Base-by-base conservation (phyloP, 139 green algal species). In the Limnomonas spitsbergensis region DNA sequence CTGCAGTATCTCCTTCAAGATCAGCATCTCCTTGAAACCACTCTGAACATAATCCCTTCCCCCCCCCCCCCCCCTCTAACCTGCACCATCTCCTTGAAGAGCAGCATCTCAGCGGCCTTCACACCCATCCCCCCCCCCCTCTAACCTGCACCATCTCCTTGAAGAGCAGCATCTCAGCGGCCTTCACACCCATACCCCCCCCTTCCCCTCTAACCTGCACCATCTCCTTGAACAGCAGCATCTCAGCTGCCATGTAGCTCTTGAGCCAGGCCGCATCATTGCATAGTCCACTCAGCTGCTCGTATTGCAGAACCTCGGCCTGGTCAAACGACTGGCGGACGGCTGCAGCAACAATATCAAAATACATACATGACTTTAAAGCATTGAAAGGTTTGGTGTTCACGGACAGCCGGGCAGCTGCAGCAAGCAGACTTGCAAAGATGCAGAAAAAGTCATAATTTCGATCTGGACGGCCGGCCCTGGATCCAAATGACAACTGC, bases 211-310 rank as follows among this genome's bases (percentile, higher is more conserved):
- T 36, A 75, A 84, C 83, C 83, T 90, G 86, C 74, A 88, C 70
- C 2, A 80, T 69, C 69, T 91, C 87, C 82, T 91, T 91, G 70
- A 53, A 36, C 34, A 81, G 66, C 56, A 87, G 42, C 36, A 88
- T 76, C 9, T 69, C 32, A 0, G 78, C 69, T 2, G 77, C 80
- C 80, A 85, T 73, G 76, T 91, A 91, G 72, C 42, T 80, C 78
- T 89, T 91, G 54, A 81, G 52, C 87, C 87, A 91, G 1, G 75
- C 37, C 27, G 82, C 84, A 53, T 91, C 87, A n/a, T 76, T 69
- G 61, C 77, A 85, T 74, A 91, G 84, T 7, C 82, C 87, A 4
- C 40, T 66, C 71, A 91, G 84, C 82, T 91, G 83, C 77, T 85
- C 83, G 38, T 76, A 81, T 52, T 85, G 38, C 53, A 82, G 47